Evolutionary conservation across 495 filamentous ascomycete species (phyloP).

Genomic region (Halenospora varia): DNA sequence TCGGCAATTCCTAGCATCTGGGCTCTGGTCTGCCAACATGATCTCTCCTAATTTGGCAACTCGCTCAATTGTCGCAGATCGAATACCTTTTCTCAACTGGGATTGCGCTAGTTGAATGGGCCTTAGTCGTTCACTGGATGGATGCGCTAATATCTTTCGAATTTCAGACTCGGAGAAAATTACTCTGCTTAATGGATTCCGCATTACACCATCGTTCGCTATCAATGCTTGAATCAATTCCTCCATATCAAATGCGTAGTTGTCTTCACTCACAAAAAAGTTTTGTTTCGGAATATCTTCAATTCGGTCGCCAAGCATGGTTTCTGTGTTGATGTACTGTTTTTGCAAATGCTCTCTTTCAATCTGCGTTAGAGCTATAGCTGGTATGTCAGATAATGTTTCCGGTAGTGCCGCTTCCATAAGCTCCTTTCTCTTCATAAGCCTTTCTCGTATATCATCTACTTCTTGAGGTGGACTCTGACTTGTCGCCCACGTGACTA

Average conservation of each 20-base stretch:
- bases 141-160: conserved; percentile 28
- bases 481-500: background rate
- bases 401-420: conserved; percentile 2
- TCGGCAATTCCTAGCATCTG: conserved; percentile 23
- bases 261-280: conserved; percentile 27
- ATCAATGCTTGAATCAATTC: conserved; percentile 27
- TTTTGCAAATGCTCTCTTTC: conserved; percentile 24
- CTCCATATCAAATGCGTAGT: conserved; percentile 40
- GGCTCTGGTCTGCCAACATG: conserved; percentile 27
- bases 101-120: conserved; percentile 29
- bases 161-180: conserved; percentile 31
- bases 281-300: conserved; percentile 25
- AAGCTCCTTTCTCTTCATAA: background rate
- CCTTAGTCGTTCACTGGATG: conserved; percentile 19
- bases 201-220: conserved; percentile 23
- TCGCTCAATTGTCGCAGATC: conserved; percentile 29
- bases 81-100: conserved; percentile 31
- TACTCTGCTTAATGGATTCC: conserved; percentile 29
- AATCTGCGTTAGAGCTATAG: conserved; percentile 24
- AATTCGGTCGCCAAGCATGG: conserved; percentile 27
- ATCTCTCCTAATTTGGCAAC: conserved; percentile 26
- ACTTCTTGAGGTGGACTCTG: background rate
- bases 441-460: background rate
- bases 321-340: conserved; percentile 30
- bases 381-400: background rate